Percentiles rank a stretch among this genome's conserved stretches.
Evolutionary conservation across 129 eudicot species (phyloP).

Genomic region (Tagetes patula): DNA sequence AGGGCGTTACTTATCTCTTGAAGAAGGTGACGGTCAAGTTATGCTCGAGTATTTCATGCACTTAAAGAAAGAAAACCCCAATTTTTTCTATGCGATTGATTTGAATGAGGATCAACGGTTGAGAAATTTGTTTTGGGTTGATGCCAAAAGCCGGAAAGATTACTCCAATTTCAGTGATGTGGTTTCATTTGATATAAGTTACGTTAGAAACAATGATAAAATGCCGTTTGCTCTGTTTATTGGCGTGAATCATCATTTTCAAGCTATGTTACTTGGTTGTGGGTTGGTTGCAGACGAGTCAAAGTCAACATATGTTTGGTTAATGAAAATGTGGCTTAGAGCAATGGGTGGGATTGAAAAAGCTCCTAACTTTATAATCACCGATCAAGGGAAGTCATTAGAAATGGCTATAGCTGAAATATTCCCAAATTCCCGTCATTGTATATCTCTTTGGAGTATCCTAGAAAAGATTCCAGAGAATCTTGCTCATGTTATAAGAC

Average conservation of each 20-base stretch:
- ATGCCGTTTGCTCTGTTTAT: slow-evolving; percentile 44
- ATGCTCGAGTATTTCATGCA: slow-evolving; percentile 41
- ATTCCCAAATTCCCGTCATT: slow-evolving; percentile 29
- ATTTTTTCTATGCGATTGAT: slow-evolving; percentile 42
- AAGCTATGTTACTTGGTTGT: slow-evolving; percentile 39
- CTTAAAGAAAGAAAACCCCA: slow-evolving; percentile 42
- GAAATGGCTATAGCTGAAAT: slow-evolving; percentile 27
- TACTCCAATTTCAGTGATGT: slow-evolving; percentile 32
- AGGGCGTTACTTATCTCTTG: slow-evolving; percentile 33
- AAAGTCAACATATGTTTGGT: slow-evolving; percentile 39
- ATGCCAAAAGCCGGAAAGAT: slow-evolving; percentile 44
- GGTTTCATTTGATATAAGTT: slow-evolving; percentile 41
- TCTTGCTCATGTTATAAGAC: slow-evolving; percentile 34
- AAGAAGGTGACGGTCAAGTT: slow-evolving; percentile 41
- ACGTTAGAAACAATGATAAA: slow-evolving; percentile 35
- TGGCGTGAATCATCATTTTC: slow-evolving; percentile 48
- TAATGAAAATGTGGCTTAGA: slow-evolving; percentile 44
- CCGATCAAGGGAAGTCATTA: slow-evolving; percentile 38
- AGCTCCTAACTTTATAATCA: slow-evolving; percentile 35
- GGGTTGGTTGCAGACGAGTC: slow-evolving; percentile 42
- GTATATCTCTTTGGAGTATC: slow-evolving; percentile 35
- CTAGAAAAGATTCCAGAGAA: slow-evolving; percentile 35
- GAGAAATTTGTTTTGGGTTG: slow-evolving; percentile 43
- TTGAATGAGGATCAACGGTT: slow-evolving; percentile 39
- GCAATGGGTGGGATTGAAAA: slow-evolving; percentile 36